phyloP scores from a whole-genome alignment of 139 green algal genomes.

The Raphidocelis subcapitata region DNA sequence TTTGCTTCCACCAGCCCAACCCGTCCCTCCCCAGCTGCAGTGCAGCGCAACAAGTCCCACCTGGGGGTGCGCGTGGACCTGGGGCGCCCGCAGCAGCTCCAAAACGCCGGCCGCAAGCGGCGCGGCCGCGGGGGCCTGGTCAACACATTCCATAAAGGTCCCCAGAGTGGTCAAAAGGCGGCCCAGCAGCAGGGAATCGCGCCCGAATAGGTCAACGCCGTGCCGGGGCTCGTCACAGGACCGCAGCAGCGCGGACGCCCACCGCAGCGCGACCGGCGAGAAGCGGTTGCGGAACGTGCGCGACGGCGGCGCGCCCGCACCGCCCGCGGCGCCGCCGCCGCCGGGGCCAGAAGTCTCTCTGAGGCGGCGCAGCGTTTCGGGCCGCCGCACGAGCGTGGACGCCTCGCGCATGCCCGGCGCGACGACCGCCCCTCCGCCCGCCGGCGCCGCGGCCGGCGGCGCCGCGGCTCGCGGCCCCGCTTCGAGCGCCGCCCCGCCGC shows the following conservation, averaged over 20 bases:
- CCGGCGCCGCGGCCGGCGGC: conserved; percentile 2
- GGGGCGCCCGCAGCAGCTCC: conserved; percentile 59
- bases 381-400: neutral
- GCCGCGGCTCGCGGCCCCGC: neutral
- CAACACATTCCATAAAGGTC: conserved; percentile 39
- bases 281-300: conserved; percentile 43
- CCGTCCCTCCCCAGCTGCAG: neutral
- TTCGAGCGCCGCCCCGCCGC: neutral
- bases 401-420: neutral
- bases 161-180: conserved; percentile 63
- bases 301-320: no score
- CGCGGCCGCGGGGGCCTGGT: conserved; percentile 24
- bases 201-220: conserved; percentile 77
- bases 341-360: neutral
- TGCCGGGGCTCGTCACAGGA: conserved; percentile 44
- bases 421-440: conserved; percentile 20
- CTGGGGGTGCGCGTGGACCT: conserved; percentile 33
- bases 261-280: conserved; percentile 57
- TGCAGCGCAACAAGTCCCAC: no score
- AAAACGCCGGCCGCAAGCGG: conserved; percentile 60
- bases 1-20: no score
- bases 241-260: conserved; percentile 61
- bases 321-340: no score
- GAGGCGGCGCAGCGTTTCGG: no score
- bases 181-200: conserved; percentile 67